Percentiles rank a stretch among this genome's conserved stretches.
Evolutionary conservation across 768 basidiomycete genomes (phyloP).

Genomic region (Holtermanniella nyarrowii): DNA sequence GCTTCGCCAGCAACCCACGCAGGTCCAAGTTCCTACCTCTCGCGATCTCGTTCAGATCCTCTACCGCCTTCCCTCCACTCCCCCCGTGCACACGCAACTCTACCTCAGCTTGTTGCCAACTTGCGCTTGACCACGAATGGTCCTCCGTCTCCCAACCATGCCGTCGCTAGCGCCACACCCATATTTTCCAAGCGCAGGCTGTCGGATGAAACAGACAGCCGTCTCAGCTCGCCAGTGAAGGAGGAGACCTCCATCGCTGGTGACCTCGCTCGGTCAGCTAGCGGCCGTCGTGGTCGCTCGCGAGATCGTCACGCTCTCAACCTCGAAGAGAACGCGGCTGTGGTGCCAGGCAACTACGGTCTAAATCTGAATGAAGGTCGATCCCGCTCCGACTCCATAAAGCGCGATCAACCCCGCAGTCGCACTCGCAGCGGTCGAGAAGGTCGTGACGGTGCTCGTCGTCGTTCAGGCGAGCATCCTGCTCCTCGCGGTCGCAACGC

Average conservation of each 20-base stretch:
- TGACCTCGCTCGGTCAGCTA: neutral
- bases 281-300: conserved; percentile 15
- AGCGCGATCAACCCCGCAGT: conserved; percentile 21
- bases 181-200: neutral
- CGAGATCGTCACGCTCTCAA: conserved; percentile 20
- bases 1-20: neutral
- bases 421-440: conserved; percentile 16
- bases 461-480: neutral
- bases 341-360: conserved; percentile 9
- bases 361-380: conserved; percentile 3
- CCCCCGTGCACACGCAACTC: neutral
- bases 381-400: neutral
- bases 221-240: neutral
- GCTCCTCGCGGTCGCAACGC: neutral
- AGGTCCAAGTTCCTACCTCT: conserved; percentile 13
- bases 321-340: neutral
- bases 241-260: neutral
- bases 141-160: neutral
- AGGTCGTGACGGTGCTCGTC: no score
- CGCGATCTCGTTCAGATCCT: conserved; percentile 32
- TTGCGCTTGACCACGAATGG: neutral
- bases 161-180: neutral
- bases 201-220: neutral
- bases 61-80: conserved; percentile 4
- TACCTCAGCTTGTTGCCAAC: neutral